phyloP scores from a whole-genome alignment of 2,329 filamentous ascomycete genomes.

The Diplodia scrobiculata region DNA sequence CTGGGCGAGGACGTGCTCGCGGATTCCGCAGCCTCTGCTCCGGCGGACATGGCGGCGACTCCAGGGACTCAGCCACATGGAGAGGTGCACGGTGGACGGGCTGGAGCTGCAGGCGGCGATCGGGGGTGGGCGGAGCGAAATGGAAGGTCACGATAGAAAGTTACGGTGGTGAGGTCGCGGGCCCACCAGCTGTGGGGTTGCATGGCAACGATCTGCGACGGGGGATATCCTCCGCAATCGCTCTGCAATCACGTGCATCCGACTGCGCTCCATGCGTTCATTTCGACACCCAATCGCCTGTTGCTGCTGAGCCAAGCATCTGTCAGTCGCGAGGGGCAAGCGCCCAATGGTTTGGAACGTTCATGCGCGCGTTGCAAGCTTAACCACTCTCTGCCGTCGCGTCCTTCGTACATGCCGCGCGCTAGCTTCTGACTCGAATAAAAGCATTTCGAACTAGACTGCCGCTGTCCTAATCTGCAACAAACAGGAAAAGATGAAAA shows the following conservation, averaged over 20 bases:
- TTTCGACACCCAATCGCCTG: slow-evolving; percentile 8
- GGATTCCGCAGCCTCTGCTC: slow-evolving; percentile 42
- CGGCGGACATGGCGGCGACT: slow-evolving; percentile 43
- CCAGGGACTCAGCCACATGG: slow-evolving; percentile 43
- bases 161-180: slow-evolving; percentile 28
- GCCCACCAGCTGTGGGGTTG: slow-evolving; percentile 26
- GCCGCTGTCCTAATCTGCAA: slow-evolving; percentile 22
- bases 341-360: not conserved
- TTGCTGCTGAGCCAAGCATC: slow-evolving; percentile 1
- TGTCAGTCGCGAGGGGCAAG: slow-evolving; percentile 3
- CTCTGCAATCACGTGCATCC: slow-evolving; percentile 23
- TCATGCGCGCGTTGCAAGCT: slow-evolving; percentile 10
- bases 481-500: slow-evolving; percentile 2
- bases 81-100: slow-evolving; percentile 29
- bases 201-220: slow-evolving; percentile 27
- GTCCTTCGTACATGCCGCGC: not conserved
- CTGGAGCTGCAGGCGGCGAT: slow-evolving; percentile 2
- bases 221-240: slow-evolving; percentile 16
- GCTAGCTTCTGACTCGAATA: slow-evolving; percentile 15
- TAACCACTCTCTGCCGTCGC: not conserved
- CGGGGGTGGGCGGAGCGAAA: slow-evolving; percentile 14
- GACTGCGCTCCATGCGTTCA: not conserved
- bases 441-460: slow-evolving; percentile 19
- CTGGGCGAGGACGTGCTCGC: slow-evolving; percentile 32
- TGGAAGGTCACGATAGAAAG: slow-evolving; percentile 29